Base-by-base conservation (phyloP, 2,329 filamentous ascomycete species). In the Xylariaceae sp. region DNA sequence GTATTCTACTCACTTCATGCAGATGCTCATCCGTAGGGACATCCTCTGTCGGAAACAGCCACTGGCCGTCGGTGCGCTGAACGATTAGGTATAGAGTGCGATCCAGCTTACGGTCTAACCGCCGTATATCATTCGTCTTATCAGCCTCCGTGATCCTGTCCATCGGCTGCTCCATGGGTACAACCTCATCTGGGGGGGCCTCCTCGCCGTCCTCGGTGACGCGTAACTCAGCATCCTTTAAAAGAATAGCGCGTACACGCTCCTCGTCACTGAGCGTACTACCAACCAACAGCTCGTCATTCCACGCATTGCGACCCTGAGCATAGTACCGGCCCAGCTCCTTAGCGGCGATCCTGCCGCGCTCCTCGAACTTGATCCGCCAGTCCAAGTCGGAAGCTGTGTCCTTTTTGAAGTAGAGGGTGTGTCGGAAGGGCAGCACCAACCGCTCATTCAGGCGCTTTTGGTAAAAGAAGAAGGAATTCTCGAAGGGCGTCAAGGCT, bases 381-480 rank as follows among this genome's bases (percentile, higher is more conserved):
- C 92, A 97, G 76, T 97, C 92, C 44, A 91, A 79, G 62, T 92
- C 89, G 7, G 85, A 81, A 1, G 92, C 87, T 9, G 92, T 96
- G 69, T 91, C 90, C 64, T 86, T 86, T 79, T 96, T 96, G 83
- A 92, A 96, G 81, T 96, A 99, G 76, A 97, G 94, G 71, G 89
- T 89, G 62, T 89, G 85, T 51, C 89, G 89, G 73, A 97, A 99
- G 1, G 92, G 90, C 4, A 94, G 82, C 16, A 87, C 86, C 46
- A 96, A 81, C 36, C 94, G 89, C 79, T 99, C 94, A 73, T 97
- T 96, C 56, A 99, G 82, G 11, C 94, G 91, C 66, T 93, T 93
- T 77, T 99, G 94, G 77, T 99, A 99, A 72, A 99, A 92, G 80
- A 88, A 96, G 76, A 88, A 97, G 60, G 93, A 82, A 69, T 91